A percentile compares a stretch with the other conserved stretches of the same genome.
These are phyloP conservation scores for Heliocybe sulcata DNA, from an alignment of 1,284 basidiomycete genomes.

Conservation along the genomic window DNA sequence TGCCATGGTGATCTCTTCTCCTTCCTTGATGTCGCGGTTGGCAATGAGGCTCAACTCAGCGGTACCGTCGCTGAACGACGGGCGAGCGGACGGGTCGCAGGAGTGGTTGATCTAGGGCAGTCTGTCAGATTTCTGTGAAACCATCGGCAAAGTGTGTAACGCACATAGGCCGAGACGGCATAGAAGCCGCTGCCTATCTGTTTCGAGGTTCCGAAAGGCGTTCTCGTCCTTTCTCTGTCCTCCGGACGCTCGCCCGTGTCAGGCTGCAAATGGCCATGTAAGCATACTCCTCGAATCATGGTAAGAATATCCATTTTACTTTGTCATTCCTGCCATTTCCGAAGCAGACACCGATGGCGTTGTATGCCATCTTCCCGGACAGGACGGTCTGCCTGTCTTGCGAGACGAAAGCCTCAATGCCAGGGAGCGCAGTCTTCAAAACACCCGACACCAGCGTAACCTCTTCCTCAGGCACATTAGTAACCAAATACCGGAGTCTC, in stretches of 20 bases:
- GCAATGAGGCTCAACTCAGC: conserved; percentile 63
- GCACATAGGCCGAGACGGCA: conserved; percentile 65
- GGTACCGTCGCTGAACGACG: conserved; percentile 55
- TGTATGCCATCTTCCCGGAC: conserved; percentile 67
- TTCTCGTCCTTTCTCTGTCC: conserved; percentile 64
- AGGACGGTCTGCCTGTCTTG: conserved; percentile 57
- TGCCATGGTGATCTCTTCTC: conserved; percentile 68
- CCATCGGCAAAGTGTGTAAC: conserved; percentile 16
- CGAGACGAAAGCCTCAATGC: conserved; percentile 61
- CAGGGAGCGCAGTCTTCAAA: conserved; percentile 57
- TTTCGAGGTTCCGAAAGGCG: conserved; percentile 60
- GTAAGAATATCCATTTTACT: conserved; percentile 34
- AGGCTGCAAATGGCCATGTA: conserved; percentile 32
- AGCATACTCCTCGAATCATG: neutral
- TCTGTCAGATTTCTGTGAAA: neutral
- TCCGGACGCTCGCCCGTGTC: conserved; percentile 45
- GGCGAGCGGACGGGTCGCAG: conserved; percentile 57
- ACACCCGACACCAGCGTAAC: conserved; percentile 44
- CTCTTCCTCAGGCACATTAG: conserved; percentile 39
- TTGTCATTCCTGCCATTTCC: conserved; percentile 60
- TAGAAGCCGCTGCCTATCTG: conserved; percentile 73
- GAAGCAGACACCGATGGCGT: conserved; percentile 63
- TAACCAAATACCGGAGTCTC: conserved; percentile 57
- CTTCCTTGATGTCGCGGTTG: conserved; percentile 53
- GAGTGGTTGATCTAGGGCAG: conserved; percentile 51